These are phyloP conservation scores for Saccharum hybrid DNA, from an alignment of 202 grass and related monocot genomes.

Conservation along the genomic window DNA sequence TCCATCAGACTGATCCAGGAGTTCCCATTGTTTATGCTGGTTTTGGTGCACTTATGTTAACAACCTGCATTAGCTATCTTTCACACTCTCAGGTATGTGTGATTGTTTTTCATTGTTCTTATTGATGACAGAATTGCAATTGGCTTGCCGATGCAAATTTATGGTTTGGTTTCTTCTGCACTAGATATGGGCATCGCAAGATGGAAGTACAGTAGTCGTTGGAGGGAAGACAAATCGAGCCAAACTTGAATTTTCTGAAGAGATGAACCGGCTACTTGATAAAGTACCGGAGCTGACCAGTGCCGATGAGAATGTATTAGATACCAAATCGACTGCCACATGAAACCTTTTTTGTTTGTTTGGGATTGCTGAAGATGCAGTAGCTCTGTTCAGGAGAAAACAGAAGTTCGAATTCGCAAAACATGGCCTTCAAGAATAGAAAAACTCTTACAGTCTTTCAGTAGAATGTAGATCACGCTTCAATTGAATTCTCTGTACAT, in stretches of 20 bases:
- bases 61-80: conserved; percentile 88
- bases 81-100: conserved; percentile 81
- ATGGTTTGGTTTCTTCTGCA: neutral
- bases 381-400: neutral
- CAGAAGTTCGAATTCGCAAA: conserved; percentile 22
- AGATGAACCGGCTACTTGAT: conserved; percentile 81
- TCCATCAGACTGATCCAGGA: conserved; percentile 83
- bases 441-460: neutral
- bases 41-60: conserved; percentile 97
- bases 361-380: conserved; percentile 16
- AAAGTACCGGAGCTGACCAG: conserved; percentile 78
- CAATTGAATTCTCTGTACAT: neutral
- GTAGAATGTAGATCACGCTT: neutral
- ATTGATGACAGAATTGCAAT: neutral
- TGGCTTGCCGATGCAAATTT: neutral
- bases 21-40: conserved; percentile 94
- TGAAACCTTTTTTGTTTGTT: conserved; percentile 28
- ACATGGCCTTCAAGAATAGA: neutral
- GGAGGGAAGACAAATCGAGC: conserved; percentile 91
- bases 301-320: conserved; percentile 36
- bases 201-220: conserved; percentile 72
- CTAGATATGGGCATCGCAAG: conserved; percentile 97
- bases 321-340: conserved; percentile 45
- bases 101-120: neutral
- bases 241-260: conserved; percentile 86